Evolutionary conservation across 179 eudicot species (phyloP), one percentile per base, ranked within the genome.

Genomic region (Carnegiea gigantea): DNA sequence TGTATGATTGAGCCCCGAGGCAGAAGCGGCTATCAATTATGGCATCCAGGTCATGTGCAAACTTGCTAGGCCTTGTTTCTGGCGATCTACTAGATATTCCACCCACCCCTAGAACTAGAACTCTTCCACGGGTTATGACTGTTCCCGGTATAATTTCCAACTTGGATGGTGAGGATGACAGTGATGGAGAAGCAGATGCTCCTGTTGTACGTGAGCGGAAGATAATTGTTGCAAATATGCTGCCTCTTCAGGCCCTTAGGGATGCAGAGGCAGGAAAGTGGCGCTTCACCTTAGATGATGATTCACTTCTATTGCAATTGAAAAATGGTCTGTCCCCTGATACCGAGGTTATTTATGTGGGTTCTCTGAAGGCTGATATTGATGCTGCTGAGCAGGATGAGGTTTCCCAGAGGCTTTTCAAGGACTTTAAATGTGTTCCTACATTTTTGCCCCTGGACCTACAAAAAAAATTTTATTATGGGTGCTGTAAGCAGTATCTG

Each of bases 401-500:
- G 84, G 86, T 95, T 85, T 89, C 98, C 23, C 91, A 92, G 86
- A 87, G 72, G 78, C 93, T 95, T 79, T 83, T 95, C 20, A 97
- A 90, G 80, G 91, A 95, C 6, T 93, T 91, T 79, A 91, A 87
- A 73, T 95, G 96, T 75, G 93, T 93, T 70, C 98, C 98, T 33
- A 95, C 98, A 62, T 95, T 95, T 81, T 79, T 95, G 8, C 92
- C 96, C 1, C 85, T 4, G 28, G 98, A 95, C 23, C 89, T 95
- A 43, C 90, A 87, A 80, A 83, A 87, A 78, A 93, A 88, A 76
- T 95, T 89, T 79, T 95, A 93, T 87, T 82, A 92, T 77, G 98
- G 98, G 57, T 95, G 88, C 75, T 95, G 98, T 79, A 95, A 95
- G 92, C 94, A 95, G 78, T 93, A 92, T 68, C 75, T 95, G 48